Conservation (phyloP, 805 yeast species). For the Spathaspora gorwiae region DNA sequence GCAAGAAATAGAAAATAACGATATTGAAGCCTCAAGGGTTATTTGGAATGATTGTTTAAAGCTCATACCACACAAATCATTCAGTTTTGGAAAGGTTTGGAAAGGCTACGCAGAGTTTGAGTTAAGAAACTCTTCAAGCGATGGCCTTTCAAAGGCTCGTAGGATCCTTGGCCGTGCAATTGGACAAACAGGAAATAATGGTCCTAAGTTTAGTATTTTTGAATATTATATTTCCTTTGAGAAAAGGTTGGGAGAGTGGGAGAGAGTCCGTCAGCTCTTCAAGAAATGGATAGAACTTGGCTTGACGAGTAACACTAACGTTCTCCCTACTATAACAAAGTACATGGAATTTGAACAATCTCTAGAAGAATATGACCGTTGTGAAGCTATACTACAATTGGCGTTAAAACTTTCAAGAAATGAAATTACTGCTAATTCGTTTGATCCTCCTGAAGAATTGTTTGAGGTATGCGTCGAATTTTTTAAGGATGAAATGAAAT, state of each 20-base stretch:
- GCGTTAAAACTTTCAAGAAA: slow-evolving; percentile 33
- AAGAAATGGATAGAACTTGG: slow-evolving; percentile 55
- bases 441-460: slow-evolving; percentile 15
- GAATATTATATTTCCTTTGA: slow-evolving; percentile 67
- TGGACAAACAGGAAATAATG: slow-evolving; percentile 42
- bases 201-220: slow-evolving; percentile 57
- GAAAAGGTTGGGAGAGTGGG: slow-evolving; percentile 66
- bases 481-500: slow-evolving; percentile 58
- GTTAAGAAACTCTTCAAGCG: slow-evolving; percentile 46
- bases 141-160: slow-evolving; percentile 47
- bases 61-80: slow-evolving; percentile 51
- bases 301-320: slow-evolving; percentile 6
- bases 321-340: slow-evolving; percentile 46
- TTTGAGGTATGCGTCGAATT: slow-evolving; percentile 46
- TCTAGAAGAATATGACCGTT: slow-evolving; percentile 65
- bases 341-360: slow-evolving; percentile 66
- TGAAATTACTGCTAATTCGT: slow-evolving; percentile 26
- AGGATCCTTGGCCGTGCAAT: slow-evolving; percentile 67
- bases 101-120: slow-evolving; percentile 65
- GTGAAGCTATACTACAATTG: slow-evolving; percentile 56
- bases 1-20: slow-evolving; percentile 48
- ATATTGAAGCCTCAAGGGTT: slow-evolving; percentile 43
- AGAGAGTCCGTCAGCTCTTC: slow-evolving; percentile 68
- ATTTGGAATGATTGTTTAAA: slow-evolving; percentile 49
- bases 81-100: slow-evolving; percentile 78